Evolutionary conservation across 2,329 filamentous ascomycete species (phyloP).

Genomic region (Fonsecaea monophora): DNA sequence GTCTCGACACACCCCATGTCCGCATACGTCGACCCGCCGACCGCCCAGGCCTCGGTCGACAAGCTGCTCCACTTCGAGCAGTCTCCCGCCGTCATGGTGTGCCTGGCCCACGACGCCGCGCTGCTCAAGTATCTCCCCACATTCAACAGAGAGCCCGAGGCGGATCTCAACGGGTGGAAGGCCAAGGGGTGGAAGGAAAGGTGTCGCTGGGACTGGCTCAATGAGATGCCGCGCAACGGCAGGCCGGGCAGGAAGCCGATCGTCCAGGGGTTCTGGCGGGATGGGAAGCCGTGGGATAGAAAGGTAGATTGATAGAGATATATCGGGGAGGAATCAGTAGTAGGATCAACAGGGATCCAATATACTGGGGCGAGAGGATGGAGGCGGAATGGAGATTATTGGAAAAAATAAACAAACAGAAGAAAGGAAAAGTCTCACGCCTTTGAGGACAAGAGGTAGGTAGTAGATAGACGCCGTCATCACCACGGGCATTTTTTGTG

Average conservation of each 20-base stretch:
- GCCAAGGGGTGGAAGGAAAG: conserved; percentile 39
- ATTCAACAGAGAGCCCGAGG: conserved; percentile 36
- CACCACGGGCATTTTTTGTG: too few species aligned
- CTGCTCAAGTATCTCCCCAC: conserved; percentile 41
- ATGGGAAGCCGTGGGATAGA: conserved; percentile 27
- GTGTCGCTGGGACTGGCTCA: conserved; percentile 31
- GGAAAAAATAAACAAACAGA: too few species aligned
- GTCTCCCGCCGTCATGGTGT: conserved; percentile 40
- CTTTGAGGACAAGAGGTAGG: too few species aligned
- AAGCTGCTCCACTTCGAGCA: conserved; percentile 42
- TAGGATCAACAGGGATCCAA: background rate
- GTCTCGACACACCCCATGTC: conserved; percentile 24
- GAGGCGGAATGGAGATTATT: too few species aligned
- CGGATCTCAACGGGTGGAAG: conserved; percentile 40
- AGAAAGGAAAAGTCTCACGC: too few species aligned
- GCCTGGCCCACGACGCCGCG: conserved; percentile 42
- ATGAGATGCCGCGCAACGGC: conserved; percentile 24
- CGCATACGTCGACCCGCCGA: conserved; percentile 37
- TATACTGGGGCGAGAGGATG: conserved; percentile 1
- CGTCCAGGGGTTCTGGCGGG: conserved; percentile 31
- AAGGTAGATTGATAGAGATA: background rate
- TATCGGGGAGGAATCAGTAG: too few species aligned
- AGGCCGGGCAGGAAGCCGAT: conserved; percentile 22
- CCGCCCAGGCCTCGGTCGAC: conserved; percentile 40
- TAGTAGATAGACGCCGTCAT: too few species aligned